Conservation (phyloP, 805 yeast species). For the Nakazawaea pomicola region DNA sequence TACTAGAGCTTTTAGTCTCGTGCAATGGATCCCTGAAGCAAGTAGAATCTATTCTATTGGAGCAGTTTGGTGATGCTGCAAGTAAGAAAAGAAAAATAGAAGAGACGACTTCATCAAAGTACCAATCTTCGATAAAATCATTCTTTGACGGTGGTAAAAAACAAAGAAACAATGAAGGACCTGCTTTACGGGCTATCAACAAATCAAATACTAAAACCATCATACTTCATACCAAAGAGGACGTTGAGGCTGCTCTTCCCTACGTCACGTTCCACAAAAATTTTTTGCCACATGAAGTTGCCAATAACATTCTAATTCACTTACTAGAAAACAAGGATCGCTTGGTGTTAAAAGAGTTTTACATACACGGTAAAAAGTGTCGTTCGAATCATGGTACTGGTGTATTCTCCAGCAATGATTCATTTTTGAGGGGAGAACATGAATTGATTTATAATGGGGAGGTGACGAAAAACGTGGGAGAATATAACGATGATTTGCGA, state of each 20-base stretch:
- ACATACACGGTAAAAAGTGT: slow-evolving; percentile 59
- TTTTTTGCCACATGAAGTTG: slow-evolving; percentile 46
- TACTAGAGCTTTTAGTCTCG: slow-evolving; percentile 43
- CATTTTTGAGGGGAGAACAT: slow-evolving; percentile 13
- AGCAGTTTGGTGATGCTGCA: slow-evolving; percentile 21
- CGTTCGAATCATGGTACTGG: slow-evolving; percentile 50
- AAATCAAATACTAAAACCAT: slow-evolving; percentile 15
- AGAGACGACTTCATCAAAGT: slow-evolving; percentile 8
- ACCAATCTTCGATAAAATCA: slow-evolving; percentile 17
- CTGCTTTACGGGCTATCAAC: slow-evolving; percentile 6
- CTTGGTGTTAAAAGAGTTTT: slow-evolving; percentile 44
- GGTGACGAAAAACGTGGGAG: slow-evolving; percentile 20
- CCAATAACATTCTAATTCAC: slow-evolving; percentile 38
- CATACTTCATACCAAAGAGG: slow-evolving; percentile 43
- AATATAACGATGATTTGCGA: slow-evolving; percentile 36
- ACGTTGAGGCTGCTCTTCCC: slow-evolving; percentile 44
- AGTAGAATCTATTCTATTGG: slow-evolving; percentile 37
- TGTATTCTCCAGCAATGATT: slow-evolving; percentile 24
- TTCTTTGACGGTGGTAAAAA: slow-evolving; percentile 9
- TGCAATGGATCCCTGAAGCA: slow-evolving; percentile 48
- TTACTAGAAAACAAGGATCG: slow-evolving; percentile 35
- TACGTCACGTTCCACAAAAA: slow-evolving; percentile 45
- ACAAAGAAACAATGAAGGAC: too few species aligned
- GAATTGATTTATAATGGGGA: slow-evolving; percentile 39
- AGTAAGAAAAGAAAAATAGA: slow-evolving; percentile 7